Base-by-base conservation (phyloP, 805 yeast genomes). In the Priceomyces castillae region DNA sequence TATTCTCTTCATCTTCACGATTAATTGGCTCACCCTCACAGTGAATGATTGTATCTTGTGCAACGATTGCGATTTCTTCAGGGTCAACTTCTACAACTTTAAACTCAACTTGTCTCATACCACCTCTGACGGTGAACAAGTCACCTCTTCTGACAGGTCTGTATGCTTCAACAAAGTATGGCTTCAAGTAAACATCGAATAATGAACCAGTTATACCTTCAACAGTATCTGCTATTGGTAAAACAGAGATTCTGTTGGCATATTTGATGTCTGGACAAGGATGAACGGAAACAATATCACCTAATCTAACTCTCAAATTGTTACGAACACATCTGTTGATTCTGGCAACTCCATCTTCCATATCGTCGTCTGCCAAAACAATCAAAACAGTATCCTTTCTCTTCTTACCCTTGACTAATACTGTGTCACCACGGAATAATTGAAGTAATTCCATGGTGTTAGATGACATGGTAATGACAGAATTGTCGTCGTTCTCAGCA, bases 81-180 rank as follows among this genome's bases (percentile, higher is more conserved):
- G 99, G 99, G 63, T 94, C 99, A 46, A 94, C 96, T 51, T 94
- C 99, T 37, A 92, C 97, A 38, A 94, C 97, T 69, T 94, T 95
- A 74, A 94, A 94, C 68, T 94, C 99, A 35, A 94, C 99, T 65
- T 92, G 98, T 71, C 99, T 84, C 99, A 94, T 94, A 64, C 97
- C 97, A 61, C 99, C 99, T 66, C 99, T 82, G 19, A 89, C 98
- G 38, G 92, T 82, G 69, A 94, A 94, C 57, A 87, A 86, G 63
- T 94, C 99, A 52, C 97, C 97, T 65, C 90, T 92, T 70, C 97
- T 86, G 31, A 94, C 97, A 3, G 99, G 99, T 71, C 99, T 84
- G 71, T 94, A 94, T 44, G 99, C 97, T 71, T 94, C 99, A 36
- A 94, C 97, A 64, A 94, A 94, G 73, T 94, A 94, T 33, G 99